Evolutionary conservation across 129 eudicot genomes (phyloP), one percentile per base, ranked within the genome.

Genomic region (Chrysanthemum lavandulifolium): DNA sequence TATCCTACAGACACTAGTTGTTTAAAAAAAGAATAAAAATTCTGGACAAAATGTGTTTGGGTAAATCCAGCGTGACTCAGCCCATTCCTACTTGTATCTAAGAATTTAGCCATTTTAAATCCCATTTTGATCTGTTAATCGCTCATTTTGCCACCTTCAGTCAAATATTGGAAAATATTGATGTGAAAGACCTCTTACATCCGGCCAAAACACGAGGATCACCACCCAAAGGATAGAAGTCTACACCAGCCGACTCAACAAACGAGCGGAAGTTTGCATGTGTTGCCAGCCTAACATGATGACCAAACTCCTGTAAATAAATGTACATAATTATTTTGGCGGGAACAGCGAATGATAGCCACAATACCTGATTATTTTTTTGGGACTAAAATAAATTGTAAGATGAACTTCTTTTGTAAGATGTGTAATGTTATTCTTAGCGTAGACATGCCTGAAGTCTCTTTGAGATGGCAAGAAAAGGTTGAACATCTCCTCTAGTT

Each of bases 401-500:
- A 69, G 15, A 53, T 51, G 5, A n/a, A 49, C n/a, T 21, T n/a
- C 14, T 69, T 57, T 55, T 18, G 71, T 57, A 40, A 40, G 33
- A 25, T 47, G 73, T 40, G 51, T 21, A 75, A 40, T 5, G n/a
- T 13, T 11, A 40, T 40, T 40, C 47, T 74, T 68, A 62, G 29
- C 47, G 4, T 21, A 19, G 62, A 77, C 82, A 71, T 86, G 75
- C 99, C 94, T 91, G 97, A 72, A 95, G 94, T 81, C 89, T 84
- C 85, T 85, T 95, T 40, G 97, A 92, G 23, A 95, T 64, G 21
- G 99, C 99, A 60, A 95, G 83, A 76, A 95, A 95, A 54, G 99
- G 97, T 79, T 95, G 99, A 73, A 95, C 99, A 73, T 95, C 99
- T 83, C 99, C 99, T 82, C 99, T 83, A 68, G 99, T 95, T 67